These are phyloP conservation scores for Aspergillus ostianus DNA, from an alignment of 495 filamentous ascomycete species.

Conservation along the genomic window DNA sequence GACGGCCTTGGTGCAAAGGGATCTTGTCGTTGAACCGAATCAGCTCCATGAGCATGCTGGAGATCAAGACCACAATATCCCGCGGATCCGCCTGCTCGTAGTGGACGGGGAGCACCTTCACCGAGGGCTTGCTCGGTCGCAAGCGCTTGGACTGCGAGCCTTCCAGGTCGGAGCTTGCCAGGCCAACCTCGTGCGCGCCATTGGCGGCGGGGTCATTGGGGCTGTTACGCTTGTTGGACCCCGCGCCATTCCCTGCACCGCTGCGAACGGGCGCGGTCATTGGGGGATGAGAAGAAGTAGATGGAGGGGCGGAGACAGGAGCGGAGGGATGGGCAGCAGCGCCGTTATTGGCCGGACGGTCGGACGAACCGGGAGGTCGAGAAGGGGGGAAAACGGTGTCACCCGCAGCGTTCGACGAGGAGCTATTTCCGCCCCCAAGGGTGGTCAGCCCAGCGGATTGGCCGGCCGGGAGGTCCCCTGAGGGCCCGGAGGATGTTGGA, in stretches of 20 bases:
- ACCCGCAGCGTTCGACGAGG: conserved; percentile 28
- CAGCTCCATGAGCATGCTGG: conserved; percentile 92
- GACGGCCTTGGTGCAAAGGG: conserved; percentile 74
- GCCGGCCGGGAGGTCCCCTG: conserved; percentile 37
- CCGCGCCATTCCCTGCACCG: conserved; percentile 11
- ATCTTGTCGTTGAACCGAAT: conserved; percentile 90
- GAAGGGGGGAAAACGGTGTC: conserved; percentile 32
- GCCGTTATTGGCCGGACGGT: conserved; percentile 20
- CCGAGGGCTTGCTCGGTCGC: conserved; percentile 52
- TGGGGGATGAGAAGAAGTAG: conserved; percentile 29
- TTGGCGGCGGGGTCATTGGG: conserved; percentile 29
- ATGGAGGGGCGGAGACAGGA: conserved; percentile 23
- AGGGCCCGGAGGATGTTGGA: conserved; percentile 34
- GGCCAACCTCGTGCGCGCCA: conserved; percentile 42
- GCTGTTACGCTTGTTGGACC: conserved; percentile 46
- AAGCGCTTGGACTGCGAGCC: conserved; percentile 52
- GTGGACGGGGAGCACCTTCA: conserved; percentile 68
- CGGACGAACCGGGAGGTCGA: conserved; percentile 17
- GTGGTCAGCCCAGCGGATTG: conserved; percentile 35
- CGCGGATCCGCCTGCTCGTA: conserved; percentile 79
- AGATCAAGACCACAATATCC: conserved; percentile 84
- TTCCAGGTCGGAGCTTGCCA: conserved; percentile 48
- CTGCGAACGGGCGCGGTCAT: conserved; percentile 35
- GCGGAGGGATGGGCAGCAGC: conserved; percentile 23
- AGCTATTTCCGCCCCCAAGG: conserved; percentile 28